Percentiles rank a stretch among this genome's conserved stretches.
These are phyloP conservation scores for Suhomyces tanzawaensis DNA, from an alignment of 805 yeast genomes.

Conservation along the genomic window DNA sequence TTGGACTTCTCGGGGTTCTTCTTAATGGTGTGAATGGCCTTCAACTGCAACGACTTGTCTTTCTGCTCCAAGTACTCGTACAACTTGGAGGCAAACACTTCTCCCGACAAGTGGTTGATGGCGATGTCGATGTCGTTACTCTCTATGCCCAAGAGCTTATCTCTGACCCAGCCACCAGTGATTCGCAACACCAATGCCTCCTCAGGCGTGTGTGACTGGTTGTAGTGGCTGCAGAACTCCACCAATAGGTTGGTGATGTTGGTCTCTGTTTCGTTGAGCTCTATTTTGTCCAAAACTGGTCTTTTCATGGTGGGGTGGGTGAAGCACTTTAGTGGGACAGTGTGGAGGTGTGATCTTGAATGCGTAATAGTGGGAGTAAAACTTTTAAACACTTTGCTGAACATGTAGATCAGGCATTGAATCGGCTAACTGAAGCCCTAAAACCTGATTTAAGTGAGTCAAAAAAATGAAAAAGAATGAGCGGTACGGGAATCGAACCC, in stretches of 20 bases:
- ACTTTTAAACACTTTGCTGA: not conserved
- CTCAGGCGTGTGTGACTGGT: slow-evolving; percentile 15
- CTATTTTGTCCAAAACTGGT: slow-evolving; percentile 3
- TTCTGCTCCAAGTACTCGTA: slow-evolving; percentile 42
- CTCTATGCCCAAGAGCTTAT: slow-evolving; percentile 75
- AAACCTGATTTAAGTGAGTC: not conserved
- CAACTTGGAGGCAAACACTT: slow-evolving; percentile 71
- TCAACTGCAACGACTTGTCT: slow-evolving; percentile 28
- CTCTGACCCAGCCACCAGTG: slow-evolving; percentile 99
- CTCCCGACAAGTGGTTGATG: slow-evolving; percentile 80
- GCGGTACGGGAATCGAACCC: slow-evolving; percentile 94
- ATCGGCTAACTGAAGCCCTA: not conserved
- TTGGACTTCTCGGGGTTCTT: slow-evolving; percentile 94
- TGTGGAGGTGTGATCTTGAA: not conserved
- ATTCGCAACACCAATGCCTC: slow-evolving; percentile 60
- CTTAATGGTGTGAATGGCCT: slow-evolving; percentile 73
- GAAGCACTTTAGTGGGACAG: not conserved
- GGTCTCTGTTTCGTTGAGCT: slow-evolving; percentile 34
- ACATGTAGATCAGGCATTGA: not conserved
- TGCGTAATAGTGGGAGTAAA: not conserved
- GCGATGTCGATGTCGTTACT: slow-evolving; percentile 93
- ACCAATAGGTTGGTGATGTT: slow-evolving; percentile 40
- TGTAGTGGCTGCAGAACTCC: slow-evolving; percentile 40
- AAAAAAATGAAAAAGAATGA: slow-evolving; percentile 38
- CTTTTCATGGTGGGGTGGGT: slow-evolving; percentile 1